Evolutionary conservation across 2,329 filamentous ascomycete genomes (phyloP), one percentile per base, ranked within the genome.

Genomic region (Monascus ruber): DNA sequence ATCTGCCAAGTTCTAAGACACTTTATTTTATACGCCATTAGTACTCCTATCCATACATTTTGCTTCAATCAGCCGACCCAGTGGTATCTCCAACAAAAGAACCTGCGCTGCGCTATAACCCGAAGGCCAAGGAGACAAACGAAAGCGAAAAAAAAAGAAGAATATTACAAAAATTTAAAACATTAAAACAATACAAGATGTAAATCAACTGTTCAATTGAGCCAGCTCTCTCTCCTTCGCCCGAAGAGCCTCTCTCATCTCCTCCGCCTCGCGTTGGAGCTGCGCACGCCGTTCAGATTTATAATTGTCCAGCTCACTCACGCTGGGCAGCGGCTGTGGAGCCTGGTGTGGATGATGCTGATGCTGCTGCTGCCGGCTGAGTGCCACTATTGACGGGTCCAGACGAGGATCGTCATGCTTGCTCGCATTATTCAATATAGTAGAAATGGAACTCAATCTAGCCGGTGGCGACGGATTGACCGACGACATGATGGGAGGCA

Each of bases 141-240:
- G 29, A 32, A 33, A 33, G 10, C n/a, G 9, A 36, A 33, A 26
- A n/a, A 10, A 32, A 41, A 33, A 25, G 24, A 24, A 5, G 4
- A 24, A 8, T 5, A 25, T 24, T 26, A 8, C 7, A 25, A 36
- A 36, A 10, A 26, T 26, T 24, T n/a, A 5, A 26, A 1, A n/a
- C n/a, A 27, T 6, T 10, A 32, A 2, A 8, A 31, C 29, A 31
- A 8, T 8, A 31, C 29, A 8, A 31, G 29, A 8, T 31, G 3
- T 8, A 8, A 31, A 33, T 38, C 32, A 28, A 25, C 57, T 57
- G 33, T 61, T 65, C 42, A 75, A 54, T 31, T 69, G 68, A 36
- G 79, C 79, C 41, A 88, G 64, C 52, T 88, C 83, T 35, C 77
- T 71, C 60, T 88, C 83, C 53, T 87, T 88, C 8, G 76, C 80